Evolutionary conservation across 1,284 basidiomycete species (phyloP), one percentile per base, ranked within the genome.

Genomic region (Gymnopus androsaceus): DNA sequence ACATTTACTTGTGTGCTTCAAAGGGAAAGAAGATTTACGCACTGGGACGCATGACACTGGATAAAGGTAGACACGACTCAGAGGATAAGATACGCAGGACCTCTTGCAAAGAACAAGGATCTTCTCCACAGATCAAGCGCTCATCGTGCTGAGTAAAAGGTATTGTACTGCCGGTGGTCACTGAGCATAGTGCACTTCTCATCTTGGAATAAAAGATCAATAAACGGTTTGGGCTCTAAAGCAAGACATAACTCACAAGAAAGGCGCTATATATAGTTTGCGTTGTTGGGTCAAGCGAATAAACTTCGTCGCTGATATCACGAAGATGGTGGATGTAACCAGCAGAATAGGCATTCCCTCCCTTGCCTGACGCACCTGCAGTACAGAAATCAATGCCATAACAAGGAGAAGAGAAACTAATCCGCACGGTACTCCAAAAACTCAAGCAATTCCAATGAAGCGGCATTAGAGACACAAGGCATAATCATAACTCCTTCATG

Each of bases 291-390:
- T 14, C 27, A 12, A 36, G 4, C 3, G 3, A 11, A 19, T 8
- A 25, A 30, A 4, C 23, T 9, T 42, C 41, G 12, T 56, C 54
- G 19, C 28, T 34, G 23, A 56, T 8, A 4, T 33, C 21, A 17
- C 54, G 48, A 21, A 44, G 23, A n/a, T 51, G 47, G 17, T 50
- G 48, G n/a, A 49, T 19, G 21, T 50, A 56, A 42, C 33, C 54
- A 33, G 38, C 8, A 8, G 30, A 33, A 31, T 56, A 56, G 0
- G 31, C 34, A 30, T 44, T 44, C 12, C 23, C 30, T n/a, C 48
- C 47, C 7, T 50, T 42, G 12, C 41, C 54, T 37, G 40, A 34
- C 1, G n/a, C 38, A 25, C 23, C 51, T 52, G 36, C 7, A 25
- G 41, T 25, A 3, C 11, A 25, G 7, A n/a, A n/a, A n/a, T n/a